Base-by-base conservation (phyloP, 805 yeast species). In the Cyberlindnera lachancei region DNA sequence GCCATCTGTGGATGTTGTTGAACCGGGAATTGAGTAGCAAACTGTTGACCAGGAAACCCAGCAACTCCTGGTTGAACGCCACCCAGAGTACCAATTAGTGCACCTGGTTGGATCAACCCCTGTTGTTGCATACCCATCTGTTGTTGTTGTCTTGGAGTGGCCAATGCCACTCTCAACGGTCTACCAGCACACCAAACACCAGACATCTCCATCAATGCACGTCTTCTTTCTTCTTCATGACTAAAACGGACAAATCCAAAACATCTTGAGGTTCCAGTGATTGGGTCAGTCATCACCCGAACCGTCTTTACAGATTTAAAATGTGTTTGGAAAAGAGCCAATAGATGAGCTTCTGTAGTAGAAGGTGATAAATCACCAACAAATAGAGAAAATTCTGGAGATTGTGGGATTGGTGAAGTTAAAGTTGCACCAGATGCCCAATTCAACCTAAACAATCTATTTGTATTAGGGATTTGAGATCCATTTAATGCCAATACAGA, bases 381-480 rank as follows among this genome's bases (percentile, higher is more conserved):
- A 55, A 82, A 82, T 33, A 82, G 57, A 0, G 90, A 79, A 51
- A 56, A 81, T 55, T 82, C 92, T 0, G 88, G 88, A 8, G 81
- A 68, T 45, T 75, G 80, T 7, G 81, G 74, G 29, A 80, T 72
- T 29, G 81, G 81, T 4, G 87, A 76, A 25, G 70, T 61, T 38
- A 82, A 59, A 10, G 90, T 82, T 8, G 90, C 90, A 12, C 86
- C 87, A 18, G 80, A 70, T 2, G 94, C 92, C 94, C 94, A 82
- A 49, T 82, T 82, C 40, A 82, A 66, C 46, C 90, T 66, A 52
- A 81, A 81, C 23, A 70, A 63, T 56, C 83, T 75, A 51, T 73
- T 73, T 6, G 61, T 58, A 22, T 74, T 78, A 13, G 87, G 86
- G 25, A 82, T 64, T 23, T 68, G 59, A 7, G 73, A 65, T 6